These are phyloP conservation scores for Puccinia polysora DNA, from an alignment of 1,284 basidiomycete species.

Conservation along the genomic window DNA sequence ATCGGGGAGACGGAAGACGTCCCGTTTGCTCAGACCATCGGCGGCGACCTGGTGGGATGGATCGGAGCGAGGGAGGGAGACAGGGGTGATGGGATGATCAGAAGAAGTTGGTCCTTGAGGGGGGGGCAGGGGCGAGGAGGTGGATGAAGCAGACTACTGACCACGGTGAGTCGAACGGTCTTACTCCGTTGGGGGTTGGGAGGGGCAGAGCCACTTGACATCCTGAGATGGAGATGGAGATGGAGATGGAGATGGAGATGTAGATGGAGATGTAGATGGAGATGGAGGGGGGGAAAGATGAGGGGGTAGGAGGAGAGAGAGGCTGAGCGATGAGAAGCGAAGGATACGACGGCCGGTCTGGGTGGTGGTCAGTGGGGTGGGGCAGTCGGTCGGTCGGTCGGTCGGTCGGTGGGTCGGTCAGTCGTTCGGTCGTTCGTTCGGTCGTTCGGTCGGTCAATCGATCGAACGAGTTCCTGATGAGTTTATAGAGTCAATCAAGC, in stretches of 20 bases:
- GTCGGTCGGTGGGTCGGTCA: too few species aligned
- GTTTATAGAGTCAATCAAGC: too few species aligned
- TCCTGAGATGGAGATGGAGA: not conserved
- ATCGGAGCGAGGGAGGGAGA: not conserved
- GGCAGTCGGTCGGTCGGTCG: too few species aligned
- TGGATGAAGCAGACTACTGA: slow-evolving; percentile 41
- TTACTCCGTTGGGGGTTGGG: slow-evolving; percentile 48
- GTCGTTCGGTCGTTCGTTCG: too few species aligned
- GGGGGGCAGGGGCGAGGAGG: not conserved
- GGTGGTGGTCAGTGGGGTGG: too few species aligned
- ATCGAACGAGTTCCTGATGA: too few species aligned
- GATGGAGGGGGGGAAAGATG: not conserved
- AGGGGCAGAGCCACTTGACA: slow-evolving; percentile 46
- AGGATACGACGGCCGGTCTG: too few species aligned
- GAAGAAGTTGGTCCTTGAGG: slow-evolving; percentile 6
- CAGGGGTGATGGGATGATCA: not conserved
- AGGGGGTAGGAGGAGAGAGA: not conserved
- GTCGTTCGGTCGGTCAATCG: too few species aligned
- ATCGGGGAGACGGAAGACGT: slow-evolving; percentile 84
- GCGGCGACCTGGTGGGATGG: slow-evolving; percentile 62
- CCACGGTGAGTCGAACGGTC: slow-evolving; percentile 53
- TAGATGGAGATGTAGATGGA: too few species aligned
- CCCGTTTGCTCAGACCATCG: slow-evolving; percentile 79
- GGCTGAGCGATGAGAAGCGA: not conserved
- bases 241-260: too few species aligned